Percentiles rank a stretch among this genome's conserved stretches.
These are phyloP conservation scores for Botryotinia narcissicola DNA, from an alignment of 2,329 filamentous ascomycete species.

Conservation along the genomic window DNA sequence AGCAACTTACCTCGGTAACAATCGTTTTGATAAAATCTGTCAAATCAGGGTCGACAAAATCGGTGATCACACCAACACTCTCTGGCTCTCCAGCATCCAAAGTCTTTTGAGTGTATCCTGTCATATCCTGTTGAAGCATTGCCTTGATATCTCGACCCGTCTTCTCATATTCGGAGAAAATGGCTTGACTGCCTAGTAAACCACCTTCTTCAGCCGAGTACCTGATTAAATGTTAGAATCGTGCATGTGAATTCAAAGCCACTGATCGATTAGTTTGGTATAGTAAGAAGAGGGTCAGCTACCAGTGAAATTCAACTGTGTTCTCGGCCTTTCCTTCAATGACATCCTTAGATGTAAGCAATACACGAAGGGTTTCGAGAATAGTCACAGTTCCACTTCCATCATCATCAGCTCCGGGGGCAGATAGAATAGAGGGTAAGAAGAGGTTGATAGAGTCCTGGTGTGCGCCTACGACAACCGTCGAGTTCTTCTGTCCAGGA, in stretches of 20 bases:
- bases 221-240: not conserved
- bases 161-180: conserved; percentile 80
- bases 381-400: conserved; percentile 93
- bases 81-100: conserved; percentile 79
- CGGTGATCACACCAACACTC: conserved; percentile 87
- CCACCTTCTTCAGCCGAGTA: conserved; percentile 90
- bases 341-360: conserved; percentile 71
- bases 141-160: conserved; percentile 76
- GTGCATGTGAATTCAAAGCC: not conserved
- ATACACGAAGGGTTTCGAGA: conserved; percentile 80
- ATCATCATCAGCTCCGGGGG: conserved; percentile 94
- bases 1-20: conserved; percentile 59
- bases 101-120: conserved; percentile 80
- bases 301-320: conserved; percentile 93
- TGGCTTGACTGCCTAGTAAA: conserved; percentile 81
- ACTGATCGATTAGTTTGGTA: not conserved
- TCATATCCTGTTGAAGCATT: conserved; percentile 99
- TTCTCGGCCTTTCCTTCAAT: conserved; percentile 71
- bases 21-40: conserved; percentile 90
- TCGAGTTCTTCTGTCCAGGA: conserved; percentile 79
- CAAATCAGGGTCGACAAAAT: conserved; percentile 79
- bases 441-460: conserved; percentile 96
- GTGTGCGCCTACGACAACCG: conserved; percentile 85
- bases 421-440: conserved; percentile 76
- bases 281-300: not conserved